Base-by-base conservation (phyloP, 2,329 filamentous ascomycete genomes). In the Trichoderma sp. region DNA sequence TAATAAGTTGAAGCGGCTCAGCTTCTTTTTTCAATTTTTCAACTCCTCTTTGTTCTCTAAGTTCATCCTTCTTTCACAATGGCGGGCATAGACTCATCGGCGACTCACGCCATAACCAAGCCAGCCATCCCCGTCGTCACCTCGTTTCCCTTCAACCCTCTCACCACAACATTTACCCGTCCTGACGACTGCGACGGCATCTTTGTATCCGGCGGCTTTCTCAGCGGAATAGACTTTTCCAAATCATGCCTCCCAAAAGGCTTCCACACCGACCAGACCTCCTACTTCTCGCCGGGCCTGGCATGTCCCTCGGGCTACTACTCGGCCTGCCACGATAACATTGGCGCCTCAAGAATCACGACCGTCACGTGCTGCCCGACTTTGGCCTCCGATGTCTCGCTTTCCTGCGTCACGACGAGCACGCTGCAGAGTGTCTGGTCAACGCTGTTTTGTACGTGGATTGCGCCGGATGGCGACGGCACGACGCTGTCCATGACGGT, bases 321-420 rank as follows among this genome's bases (percentile, higher is more conserved):
- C n/a, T 76, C 73, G n/a, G 73, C 71, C 10, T 79, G 78, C 70
- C 75, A 75, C 19, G 73, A 74, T 29, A 75, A 73, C 33, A 72
- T 66, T 2, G 74, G 74, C 14, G 73, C 74, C 16, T 64, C 67
- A 49, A 75, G 73, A 24, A 74, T 75, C 29, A 78, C 77, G 21
- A 80, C 79, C 1, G 72, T 81, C 16, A 80, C 78, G 3, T 81
- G 79, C 70, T 81, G 79, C 33, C 79, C 79, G 1, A 69, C 73
- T 4, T 71, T 72, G 65, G 73, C 70, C n/a, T 43, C 69, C 5
- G 72, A 72, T 21, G 68, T 80, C 13, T 74, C 72, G 0, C 71
- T 79, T 4, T 71, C 60, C 2, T 81, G 79, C 62, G 75, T 79
- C 11, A 68, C 69, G 16, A 70, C 77, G 7, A 58, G 64, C 7